A percentile compares a stretch with the other conserved stretches of the same genome.
Conservation (phyloP, 331 rosid genomes). For the Pyrus hybrid region DNA sequence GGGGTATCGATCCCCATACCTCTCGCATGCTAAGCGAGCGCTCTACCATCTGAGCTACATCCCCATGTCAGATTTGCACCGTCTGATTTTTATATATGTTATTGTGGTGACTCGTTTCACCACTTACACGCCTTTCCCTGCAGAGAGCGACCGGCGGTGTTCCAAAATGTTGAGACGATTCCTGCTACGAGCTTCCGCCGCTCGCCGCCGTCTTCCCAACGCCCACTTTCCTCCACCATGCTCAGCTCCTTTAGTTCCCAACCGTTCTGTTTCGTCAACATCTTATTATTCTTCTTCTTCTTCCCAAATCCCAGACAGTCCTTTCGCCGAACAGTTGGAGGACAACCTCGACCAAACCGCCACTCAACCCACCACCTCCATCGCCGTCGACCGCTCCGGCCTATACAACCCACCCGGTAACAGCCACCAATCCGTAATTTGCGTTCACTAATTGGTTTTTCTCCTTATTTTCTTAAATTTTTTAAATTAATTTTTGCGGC, state of each 20-base stretch:
- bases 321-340: slow-evolving; percentile 32
- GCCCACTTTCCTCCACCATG: background rate
- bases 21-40: slow-evolving; percentile 99
- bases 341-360: slow-evolving; percentile 17
- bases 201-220: slow-evolving; percentile 7
- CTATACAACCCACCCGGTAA: slow-evolving; percentile 59
- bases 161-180: slow-evolving; percentile 35
- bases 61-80: background rate
- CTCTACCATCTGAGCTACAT: slow-evolving; percentile 99
- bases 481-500: slow-evolving; percentile 6
- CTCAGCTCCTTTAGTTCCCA: slow-evolving; percentile 4
- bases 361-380: slow-evolving; percentile 30
- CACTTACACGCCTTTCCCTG: background rate
- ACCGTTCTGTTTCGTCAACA: background rate
- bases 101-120: background rate
- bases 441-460: background rate
- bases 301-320: slow-evolving; percentile 13
- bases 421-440: background rate
- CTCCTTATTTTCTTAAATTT: background rate
- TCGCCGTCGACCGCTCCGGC: slow-evolving; percentile 74
- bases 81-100: too few relatives aligned
- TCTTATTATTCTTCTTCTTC: slow-evolving; percentile 27
- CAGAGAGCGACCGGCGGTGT: background rate
- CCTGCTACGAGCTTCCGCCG: slow-evolving; percentile 18
- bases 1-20: slow-evolving; percentile 97